phyloP scores from a whole-genome alignment of 805 yeast species.

The Pichia scutulata region DNA sequence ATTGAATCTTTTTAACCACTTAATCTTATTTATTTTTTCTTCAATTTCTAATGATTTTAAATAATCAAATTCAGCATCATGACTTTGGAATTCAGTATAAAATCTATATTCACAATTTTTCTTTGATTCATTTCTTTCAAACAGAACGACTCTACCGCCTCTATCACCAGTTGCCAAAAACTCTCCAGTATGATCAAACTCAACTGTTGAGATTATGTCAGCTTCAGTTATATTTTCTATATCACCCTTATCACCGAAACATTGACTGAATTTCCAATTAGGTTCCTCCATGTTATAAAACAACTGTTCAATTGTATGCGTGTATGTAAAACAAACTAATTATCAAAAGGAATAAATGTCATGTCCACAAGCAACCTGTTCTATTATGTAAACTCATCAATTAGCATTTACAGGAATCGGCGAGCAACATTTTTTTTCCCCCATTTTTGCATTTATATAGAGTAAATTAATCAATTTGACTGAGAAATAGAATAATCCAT shows the following conservation, averaged over 20 bases:
- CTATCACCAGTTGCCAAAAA: conserved; percentile 96
- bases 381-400: neutral
- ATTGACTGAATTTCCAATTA: conserved; percentile 83
- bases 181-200: conserved; percentile 91
- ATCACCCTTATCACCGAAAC: conserved; percentile 98
- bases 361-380: neutral
- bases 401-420: neutral
- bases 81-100: conserved; percentile 94
- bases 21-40: conserved; percentile 95
- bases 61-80: conserved; percentile 98
- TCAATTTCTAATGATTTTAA: conserved; percentile 93
- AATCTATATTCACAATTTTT: conserved; percentile 89
- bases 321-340: neutral
- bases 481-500: neutral
- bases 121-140: conserved; percentile 75
- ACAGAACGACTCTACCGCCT: conserved; percentile 95
- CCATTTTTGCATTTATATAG: neutral
- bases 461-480: too few species aligned
- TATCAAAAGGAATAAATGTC: neutral
- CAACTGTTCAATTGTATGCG: neutral
- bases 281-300: conserved; percentile 24
- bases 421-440: neutral
- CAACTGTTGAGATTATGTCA: conserved; percentile 94
- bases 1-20: conserved; percentile 87
- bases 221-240: conserved; percentile 93